Evolutionary conservation across 768 basidiomycete genomes (phyloP), one percentile per base, ranked within the genome.

Genomic region (Chalciporus chontae): DNA sequence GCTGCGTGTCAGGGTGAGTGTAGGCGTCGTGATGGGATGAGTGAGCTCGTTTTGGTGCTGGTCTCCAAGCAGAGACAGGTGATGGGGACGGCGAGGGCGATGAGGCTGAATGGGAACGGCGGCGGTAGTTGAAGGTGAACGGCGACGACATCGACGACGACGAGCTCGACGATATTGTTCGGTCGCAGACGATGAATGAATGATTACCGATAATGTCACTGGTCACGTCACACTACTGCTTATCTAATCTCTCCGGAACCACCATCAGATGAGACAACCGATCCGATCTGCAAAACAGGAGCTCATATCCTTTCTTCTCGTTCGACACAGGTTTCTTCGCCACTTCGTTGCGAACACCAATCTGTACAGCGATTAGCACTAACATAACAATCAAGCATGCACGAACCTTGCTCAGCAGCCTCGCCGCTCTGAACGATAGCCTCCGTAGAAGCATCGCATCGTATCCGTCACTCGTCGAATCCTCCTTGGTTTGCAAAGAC

Each of bases 21-120:
- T 73, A 68, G 41, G 61, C 62, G 49, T 65, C 61, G 41, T 63
- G 60, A 44, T 67, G 67, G 47, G 69, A 70, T n/a, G 75, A 73
- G 46, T 74, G 72, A 10, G 75, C 66, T 52, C 83, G 73, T 60
- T 84, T 84, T 45, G 68, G 67, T 4, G 80, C 67, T 27, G 65
- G 62, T 47, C 73, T 72, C 73, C 71, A 74, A 5, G 69, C 57
- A 46, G 67, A 51, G 9, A 68, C 68, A 44, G 71, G 70, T 26
- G 62, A 69, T 51, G 68, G 70, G 19, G 62, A 68, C 42, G 61
- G 65, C 4, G 55, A 70, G 45, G 64, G 67, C 34, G 73, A 73
- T 19, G 70, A 67, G 8, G 70, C 62, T 14, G 83, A 83, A 49
- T 77, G 79, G 19, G 83, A 82, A 59, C 81, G 68, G 34, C 75